Base-by-base conservation (phyloP, 208 protist genomes). In the Porcisia deanei region DNA sequence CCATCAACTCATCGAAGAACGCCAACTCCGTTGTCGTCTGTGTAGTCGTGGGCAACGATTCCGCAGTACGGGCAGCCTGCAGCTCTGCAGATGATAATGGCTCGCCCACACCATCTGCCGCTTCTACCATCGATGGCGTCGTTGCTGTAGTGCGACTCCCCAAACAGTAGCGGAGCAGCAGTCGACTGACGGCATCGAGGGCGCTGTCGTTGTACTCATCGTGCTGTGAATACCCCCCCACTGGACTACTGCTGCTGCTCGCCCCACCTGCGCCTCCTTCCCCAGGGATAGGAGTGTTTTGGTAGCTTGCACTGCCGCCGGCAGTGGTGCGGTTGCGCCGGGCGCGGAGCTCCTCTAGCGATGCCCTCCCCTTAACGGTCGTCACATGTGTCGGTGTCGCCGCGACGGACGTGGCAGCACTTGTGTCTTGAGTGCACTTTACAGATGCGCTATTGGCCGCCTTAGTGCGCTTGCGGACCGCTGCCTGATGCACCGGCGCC, bases 131-230 rank as follows among this genome's bases (percentile, higher is more conserved):
- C 41, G 68, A 64, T 72, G 67, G 67, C 9, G 9, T 25, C 37
- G 22, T 18, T 47, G 8, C 39, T 5, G 63, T 30, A 14, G 63
- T 25, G 41, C 57, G 39, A 43, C 16, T 18, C 16, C 74, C 75
- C 34, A 78, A 54, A 69, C 86, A 93, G 82, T 93, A 93, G 34
- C 80, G 67, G 37, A 89, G 76, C 37, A 93, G 80, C 39, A 91
- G 76, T 30, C 75, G 63, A 30, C 86, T 91, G 49, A 93, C 85
- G n/a, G 87, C 84, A 14, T 93, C 86, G 14, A 87, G 25, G 4
- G 77, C 77, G 14, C 84, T 59, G 41, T 88, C 81, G 39, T 84
- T 81, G 72, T 77, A 75, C 53, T 84, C 71, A 30, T 76, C 67
- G 45, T n/a, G 12, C 52, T 73, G 69, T 70, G 60, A 52, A 25